Conservation (phyloP, 345 rosid genomes). For the Boechera stricta region DNA sequence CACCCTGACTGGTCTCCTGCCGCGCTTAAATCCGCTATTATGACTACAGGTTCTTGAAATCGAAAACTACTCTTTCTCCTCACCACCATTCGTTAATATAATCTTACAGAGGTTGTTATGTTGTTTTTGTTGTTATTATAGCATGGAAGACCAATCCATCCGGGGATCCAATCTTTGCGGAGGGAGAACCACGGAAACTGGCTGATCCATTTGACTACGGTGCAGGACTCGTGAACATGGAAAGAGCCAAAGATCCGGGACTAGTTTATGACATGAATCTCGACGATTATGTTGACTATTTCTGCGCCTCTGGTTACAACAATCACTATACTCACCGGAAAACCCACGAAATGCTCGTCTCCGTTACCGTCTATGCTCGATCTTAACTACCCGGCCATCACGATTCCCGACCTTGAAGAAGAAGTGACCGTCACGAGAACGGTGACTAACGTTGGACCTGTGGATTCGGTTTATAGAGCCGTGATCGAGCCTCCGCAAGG, state of each 20-base stretch:
- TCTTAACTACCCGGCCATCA: constrained; percentile 41
- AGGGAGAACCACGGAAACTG: constrained; percentile 27
- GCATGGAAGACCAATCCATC: constrained; percentile 39
- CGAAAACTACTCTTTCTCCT: neutral
- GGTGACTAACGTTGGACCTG: constrained; percentile 43
- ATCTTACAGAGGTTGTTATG: neutral
- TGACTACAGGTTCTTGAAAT: constrained; percentile 42
- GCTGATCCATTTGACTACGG: constrained; percentile 41
- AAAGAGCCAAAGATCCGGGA: constrained; percentile 38
- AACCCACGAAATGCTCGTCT: constrained; percentile 14
- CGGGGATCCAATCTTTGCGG: constrained; percentile 22
- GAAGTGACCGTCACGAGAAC: constrained; percentile 21
- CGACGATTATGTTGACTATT: constrained; percentile 30
- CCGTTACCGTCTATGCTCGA: constrained; percentile 37
- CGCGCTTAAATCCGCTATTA: constrained; percentile 38
- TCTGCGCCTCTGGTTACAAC: constrained; percentile 36
- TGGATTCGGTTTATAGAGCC: constrained; percentile 37
- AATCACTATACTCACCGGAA: constrained; percentile 21
- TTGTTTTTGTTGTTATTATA: neutral
- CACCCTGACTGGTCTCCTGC: constrained; percentile 51
- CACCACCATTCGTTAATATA: constrained; percentile 1
- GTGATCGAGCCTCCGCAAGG: constrained; percentile 29
- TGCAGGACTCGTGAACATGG: constrained; percentile 37
- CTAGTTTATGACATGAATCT: constrained; percentile 45
- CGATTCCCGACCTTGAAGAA: constrained; percentile 31